Evolutionary conservation across 768 basidiomycete species (phyloP).

Genomic region (Peribolospora baueri): DNA sequence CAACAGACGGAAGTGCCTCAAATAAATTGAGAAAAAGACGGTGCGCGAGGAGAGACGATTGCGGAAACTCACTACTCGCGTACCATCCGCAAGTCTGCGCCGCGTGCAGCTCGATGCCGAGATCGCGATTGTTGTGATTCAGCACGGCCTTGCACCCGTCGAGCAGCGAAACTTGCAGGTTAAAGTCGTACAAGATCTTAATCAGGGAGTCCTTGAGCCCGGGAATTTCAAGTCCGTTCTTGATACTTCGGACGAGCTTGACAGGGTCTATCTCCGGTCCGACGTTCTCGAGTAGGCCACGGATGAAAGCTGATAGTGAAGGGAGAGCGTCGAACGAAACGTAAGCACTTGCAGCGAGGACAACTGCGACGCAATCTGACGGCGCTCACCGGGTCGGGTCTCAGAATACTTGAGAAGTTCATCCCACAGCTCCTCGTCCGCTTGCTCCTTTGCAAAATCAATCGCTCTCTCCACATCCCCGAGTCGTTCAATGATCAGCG

Average conservation of each 20-base stretch:
- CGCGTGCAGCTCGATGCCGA: slow-evolving; percentile 41
- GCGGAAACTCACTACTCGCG: slow-evolving; percentile 31
- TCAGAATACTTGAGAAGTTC: slow-evolving; percentile 85
- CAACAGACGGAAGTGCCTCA: rapidly evolving
- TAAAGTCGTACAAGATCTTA: slow-evolving; percentile 91
- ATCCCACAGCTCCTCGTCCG: slow-evolving; percentile 93
- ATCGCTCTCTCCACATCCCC: slow-evolving; percentile 86
- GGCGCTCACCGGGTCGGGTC: slow-evolving; percentile 49
- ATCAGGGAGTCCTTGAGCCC: slow-evolving; percentile 81
- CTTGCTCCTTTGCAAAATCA: slow-evolving; percentile 92
- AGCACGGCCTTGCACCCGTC: slow-evolving; percentile 79
- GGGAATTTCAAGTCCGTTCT: slow-evolving; percentile 86
- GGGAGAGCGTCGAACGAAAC: not conserved
- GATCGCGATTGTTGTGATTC: slow-evolving; percentile 50
- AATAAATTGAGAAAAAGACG: not conserved
- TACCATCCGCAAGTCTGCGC: slow-evolving; percentile 63
- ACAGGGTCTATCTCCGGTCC: slow-evolving; percentile 91
- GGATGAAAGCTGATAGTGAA: slow-evolving; percentile 49
- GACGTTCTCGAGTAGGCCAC: slow-evolving; percentile 80
- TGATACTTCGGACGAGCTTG: slow-evolving; percentile 74
- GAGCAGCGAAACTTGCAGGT: slow-evolving; percentile 56
- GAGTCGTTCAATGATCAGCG: slow-evolving; percentile 78
- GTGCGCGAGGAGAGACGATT: no score
- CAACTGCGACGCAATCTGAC: not conserved
- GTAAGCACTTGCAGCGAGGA: not conserved